A percentile compares a stretch with the other conserved stretches of the same genome.
Evolutionary conservation across 495 filamentous ascomycete species (phyloP).

Genomic region (Parmelia sp.): DNA sequence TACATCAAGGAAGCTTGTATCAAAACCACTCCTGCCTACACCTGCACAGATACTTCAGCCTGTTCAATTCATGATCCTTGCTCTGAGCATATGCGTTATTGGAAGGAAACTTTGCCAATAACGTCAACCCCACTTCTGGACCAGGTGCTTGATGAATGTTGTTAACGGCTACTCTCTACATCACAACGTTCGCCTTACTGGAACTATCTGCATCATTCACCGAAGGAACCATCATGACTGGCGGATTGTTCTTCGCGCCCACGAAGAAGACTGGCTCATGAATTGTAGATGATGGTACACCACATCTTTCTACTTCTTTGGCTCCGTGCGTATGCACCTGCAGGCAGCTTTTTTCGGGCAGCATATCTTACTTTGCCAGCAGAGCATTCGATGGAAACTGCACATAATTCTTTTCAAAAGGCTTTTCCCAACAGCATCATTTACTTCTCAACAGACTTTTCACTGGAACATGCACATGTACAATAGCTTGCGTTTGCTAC

Average conservation of each 20-base stretch:
- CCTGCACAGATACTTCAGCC: background rate
- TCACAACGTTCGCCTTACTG: background rate
- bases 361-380: too few species aligned
- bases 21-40: background rate
- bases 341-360: background rate
- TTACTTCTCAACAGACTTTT: background rate
- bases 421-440: background rate
- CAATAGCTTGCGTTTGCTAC: background rate
- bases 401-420: too few species aligned
- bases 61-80: background rate
- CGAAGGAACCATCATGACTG: background rate
- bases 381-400: too few species aligned
- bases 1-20: background rate
- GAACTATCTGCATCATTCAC: background rate
- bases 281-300: too few species aligned
- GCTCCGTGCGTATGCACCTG: background rate
- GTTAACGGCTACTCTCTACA: background rate
- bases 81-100: background rate
- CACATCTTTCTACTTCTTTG: background rate
- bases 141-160: background rate
- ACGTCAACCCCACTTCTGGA: background rate
- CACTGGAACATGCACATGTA: background rate
- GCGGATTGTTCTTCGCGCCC: background rate
- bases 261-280: background rate
- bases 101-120: background rate